phyloP scores from a whole-genome alignment of 208 protist genomes.

The Tritrichomonas musculus region DNA sequence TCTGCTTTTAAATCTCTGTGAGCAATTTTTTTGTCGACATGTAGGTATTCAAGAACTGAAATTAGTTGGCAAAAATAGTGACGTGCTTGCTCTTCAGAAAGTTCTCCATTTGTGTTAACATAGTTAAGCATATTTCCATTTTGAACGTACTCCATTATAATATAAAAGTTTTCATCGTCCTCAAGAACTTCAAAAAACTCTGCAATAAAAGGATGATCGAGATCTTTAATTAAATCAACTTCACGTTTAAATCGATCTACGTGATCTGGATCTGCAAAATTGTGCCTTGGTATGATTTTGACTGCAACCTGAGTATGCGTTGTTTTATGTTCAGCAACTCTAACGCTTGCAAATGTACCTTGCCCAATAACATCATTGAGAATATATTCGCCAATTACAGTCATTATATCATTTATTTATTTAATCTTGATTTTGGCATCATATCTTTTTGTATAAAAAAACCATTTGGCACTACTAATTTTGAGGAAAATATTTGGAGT shows the following conservation, averaged over 20 bases:
- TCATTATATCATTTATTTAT: too few relatives aligned
- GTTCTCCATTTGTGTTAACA: not conserved
- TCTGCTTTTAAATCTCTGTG: not conserved
- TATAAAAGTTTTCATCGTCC: not conserved
- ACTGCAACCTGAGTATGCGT: not conserved
- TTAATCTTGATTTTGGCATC: too few relatives aligned
- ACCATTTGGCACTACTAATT: too few relatives aligned
- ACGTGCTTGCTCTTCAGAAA: not conserved
- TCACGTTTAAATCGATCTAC: not conserved
- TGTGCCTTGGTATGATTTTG: not conserved
- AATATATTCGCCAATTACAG: not conserved
- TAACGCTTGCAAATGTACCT: not conserved
- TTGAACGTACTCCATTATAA: not conserved
- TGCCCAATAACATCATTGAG: not conserved
- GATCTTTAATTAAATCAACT: not conserved
- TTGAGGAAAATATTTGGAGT: too few relatives aligned
- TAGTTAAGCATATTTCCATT: not conserved
- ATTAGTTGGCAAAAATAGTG: not conserved
- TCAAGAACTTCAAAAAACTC: not conserved
- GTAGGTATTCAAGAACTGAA: conserved; percentile 3
- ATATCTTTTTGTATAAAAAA: too few relatives aligned
- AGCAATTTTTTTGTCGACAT: not conserved
- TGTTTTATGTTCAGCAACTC: not conserved
- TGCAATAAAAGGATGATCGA: not conserved
- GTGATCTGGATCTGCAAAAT: not conserved